Conservation (phyloP, 768 basidiomycete genomes). For the Mycena amicta region DNA sequence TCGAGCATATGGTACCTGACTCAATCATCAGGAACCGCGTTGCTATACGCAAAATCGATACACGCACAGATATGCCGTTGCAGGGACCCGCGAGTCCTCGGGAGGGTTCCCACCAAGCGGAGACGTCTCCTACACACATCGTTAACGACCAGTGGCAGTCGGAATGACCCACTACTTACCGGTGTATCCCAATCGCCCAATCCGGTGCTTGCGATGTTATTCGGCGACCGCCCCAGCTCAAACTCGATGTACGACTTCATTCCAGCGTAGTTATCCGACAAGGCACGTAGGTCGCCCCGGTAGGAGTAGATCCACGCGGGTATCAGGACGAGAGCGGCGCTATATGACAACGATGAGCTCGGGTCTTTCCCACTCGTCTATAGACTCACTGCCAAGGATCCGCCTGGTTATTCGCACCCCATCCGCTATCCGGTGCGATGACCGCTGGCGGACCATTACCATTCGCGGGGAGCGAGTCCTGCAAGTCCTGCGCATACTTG, state of each 20-base stretch:
- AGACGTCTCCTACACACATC: conserved; percentile 14
- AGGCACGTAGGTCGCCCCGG: conserved; percentile 29
- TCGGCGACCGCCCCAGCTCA: conserved; percentile 32
- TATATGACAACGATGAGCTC: background rate
- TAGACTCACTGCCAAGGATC: conserved; percentile 35
- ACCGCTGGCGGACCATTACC: conserved; percentile 28
- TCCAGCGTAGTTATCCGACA: conserved; percentile 29
- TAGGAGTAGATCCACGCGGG: conserved; percentile 34
- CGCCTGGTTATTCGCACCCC: conserved; percentile 35
- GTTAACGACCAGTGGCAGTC: background rate
- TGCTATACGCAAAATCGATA: background rate
- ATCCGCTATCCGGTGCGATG: conserved; percentile 32
- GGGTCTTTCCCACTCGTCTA: too few species aligned
- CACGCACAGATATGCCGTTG: conserved; percentile 33
- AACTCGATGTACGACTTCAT: conserved; percentile 35
- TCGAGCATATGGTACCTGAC: conserved; percentile 31
- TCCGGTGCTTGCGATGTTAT: conserved; percentile 28
- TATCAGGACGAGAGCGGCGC: conserved; percentile 33
- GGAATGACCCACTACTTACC: conserved; percentile 51
- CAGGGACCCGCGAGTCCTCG: conserved; percentile 31
- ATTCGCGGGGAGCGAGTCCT: conserved; percentile 26
- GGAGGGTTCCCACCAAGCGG: conserved; percentile 33
- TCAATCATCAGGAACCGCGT: background rate
- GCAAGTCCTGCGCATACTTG: conserved; percentile 31
- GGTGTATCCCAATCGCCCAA: conserved; percentile 46